These are phyloP conservation scores for Leccinellum luteum DNA, from an alignment of 768 basidiomycete genomes.

Conservation along the genomic window DNA sequence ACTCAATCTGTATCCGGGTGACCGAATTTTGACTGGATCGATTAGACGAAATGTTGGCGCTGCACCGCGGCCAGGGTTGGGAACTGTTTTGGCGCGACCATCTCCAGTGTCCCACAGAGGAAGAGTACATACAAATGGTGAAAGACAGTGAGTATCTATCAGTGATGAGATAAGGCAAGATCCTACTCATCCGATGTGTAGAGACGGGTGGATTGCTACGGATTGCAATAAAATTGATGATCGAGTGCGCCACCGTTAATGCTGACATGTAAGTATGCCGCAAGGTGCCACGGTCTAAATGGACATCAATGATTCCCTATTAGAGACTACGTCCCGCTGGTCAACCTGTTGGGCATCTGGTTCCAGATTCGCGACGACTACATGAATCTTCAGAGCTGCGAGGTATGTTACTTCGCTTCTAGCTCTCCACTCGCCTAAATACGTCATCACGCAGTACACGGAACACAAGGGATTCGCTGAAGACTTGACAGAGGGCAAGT, in stretches of 20 bases:
- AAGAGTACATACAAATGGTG: constrained; percentile 94
- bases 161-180: not conserved
- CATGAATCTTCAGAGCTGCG: constrained; percentile 30
- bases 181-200: constrained; percentile 32
- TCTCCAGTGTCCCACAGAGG: constrained; percentile 86
- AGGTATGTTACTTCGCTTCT: constrained; percentile 7
- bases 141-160: constrained; percentile 69
- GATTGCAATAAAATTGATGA: constrained; percentile 92
- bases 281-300: not conserved
- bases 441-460: constrained; percentile 60
- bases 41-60: constrained; percentile 66
- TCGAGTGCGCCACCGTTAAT: constrained; percentile 74
- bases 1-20: not conserved
- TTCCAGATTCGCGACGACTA: constrained; percentile 65
- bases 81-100: constrained; percentile 94
- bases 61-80: constrained; percentile 92
- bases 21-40: not conserved
- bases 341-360: constrained; percentile 54
- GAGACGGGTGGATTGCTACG: constrained; percentile 94
- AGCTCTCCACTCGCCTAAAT: not conserved
- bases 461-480: constrained; percentile 88
- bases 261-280: constrained; percentile 47
- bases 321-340: constrained; percentile 55
- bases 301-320: not conserved
- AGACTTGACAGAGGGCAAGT: constrained; percentile 95